These are phyloP conservation scores for Mayamaea pseudoterrestris DNA, from an alignment of 108 stramenopile genomes.

Conservation along the genomic window DNA sequence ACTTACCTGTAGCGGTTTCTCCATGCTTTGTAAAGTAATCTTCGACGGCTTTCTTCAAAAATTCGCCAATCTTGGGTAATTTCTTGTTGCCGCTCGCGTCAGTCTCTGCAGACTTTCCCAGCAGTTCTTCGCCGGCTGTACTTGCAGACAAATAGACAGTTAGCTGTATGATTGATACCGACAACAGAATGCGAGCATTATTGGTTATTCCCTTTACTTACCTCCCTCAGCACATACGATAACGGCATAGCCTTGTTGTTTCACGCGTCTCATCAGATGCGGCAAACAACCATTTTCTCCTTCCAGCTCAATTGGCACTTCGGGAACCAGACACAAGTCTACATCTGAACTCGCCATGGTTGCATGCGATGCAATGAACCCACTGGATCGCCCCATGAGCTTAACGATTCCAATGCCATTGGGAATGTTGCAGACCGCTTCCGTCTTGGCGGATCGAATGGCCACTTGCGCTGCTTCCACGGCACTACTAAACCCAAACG, in stretches of 20 bases:
- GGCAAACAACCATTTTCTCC: constrained; percentile 87
- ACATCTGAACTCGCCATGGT: constrained; percentile 84
- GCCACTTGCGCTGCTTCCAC: constrained; percentile 88
- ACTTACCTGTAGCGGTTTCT: constrained; percentile 59
- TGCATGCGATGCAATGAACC: constrained; percentile 89
- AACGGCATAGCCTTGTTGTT: constrained; percentile 93
- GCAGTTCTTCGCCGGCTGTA: constrained; percentile 94
- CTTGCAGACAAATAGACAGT: too few relatives aligned
- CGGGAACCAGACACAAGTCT: constrained; percentile 88
- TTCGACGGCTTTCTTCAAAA: constrained; percentile 70
- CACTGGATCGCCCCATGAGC: constrained; percentile 91
- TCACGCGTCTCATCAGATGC: constrained; percentile 67
- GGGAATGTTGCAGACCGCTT: constrained; percentile 92
- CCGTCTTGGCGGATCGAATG: constrained; percentile 83
- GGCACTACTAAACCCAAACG: constrained; percentile 87
- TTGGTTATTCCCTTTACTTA: too few relatives aligned
- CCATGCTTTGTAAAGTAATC: constrained; percentile 61
- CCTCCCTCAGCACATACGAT: constrained; percentile 97
- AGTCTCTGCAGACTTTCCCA: constrained; percentile 72
- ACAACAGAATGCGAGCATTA: too few relatives aligned
- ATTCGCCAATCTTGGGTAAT: constrained; percentile 87
- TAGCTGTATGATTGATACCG: too few relatives aligned
- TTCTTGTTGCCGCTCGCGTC: constrained; percentile 96
- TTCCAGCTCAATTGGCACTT: constrained; percentile 88
- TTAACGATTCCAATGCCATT: constrained; percentile 95